Evolutionary conservation across 192 early-diverging fungal genomes (phyloP).

Genomic region (Radiomyces spectabilis): DNA sequence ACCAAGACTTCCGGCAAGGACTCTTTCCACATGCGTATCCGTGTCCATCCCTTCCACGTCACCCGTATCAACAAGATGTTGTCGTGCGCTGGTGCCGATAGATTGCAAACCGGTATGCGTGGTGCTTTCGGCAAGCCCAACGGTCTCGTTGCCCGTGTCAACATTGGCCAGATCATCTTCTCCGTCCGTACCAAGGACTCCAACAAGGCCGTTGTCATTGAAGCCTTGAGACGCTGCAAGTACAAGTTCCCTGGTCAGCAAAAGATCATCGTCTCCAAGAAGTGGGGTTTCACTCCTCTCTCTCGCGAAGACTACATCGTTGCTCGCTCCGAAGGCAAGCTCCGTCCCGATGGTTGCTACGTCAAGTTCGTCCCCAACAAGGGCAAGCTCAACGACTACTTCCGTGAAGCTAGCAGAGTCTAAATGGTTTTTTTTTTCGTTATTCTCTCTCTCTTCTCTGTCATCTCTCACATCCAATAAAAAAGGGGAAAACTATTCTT

Average conservation of each 20-base stretch:
- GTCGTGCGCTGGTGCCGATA: slow-evolving; percentile 99
- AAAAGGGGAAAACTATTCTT: background rate
- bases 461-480: too few species aligned
- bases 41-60: slow-evolving; percentile 99
- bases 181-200: slow-evolving; percentile 93
- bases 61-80: slow-evolving; percentile 99
- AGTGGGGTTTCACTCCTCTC: slow-evolving; percentile 99
- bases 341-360: slow-evolving; percentile 91
- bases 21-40: slow-evolving; percentile 97
- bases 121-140: slow-evolving; percentile 98
- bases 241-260: slow-evolving; percentile 99
- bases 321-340: slow-evolving; percentile 61
- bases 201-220: slow-evolving; percentile 90
- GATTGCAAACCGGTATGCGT: slow-evolving; percentile 98
- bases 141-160: slow-evolving; percentile 92
- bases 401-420: slow-evolving; percentile 4
- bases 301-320: slow-evolving; percentile 84
- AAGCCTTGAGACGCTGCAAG: slow-evolving; percentile 86
- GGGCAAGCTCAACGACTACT: slow-evolving; percentile 59
- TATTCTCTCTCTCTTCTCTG: too few species aligned
- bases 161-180: slow-evolving; percentile 96
- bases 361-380: slow-evolving; percentile 88
- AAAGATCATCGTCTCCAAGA: slow-evolving; percentile 98
- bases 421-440: slow-evolving; percentile 13
- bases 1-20: slow-evolving; percentile 95